Conservation (phyloP, 2,329 filamentous ascomycete genomes). For the Ascochyta pisi region DNA sequence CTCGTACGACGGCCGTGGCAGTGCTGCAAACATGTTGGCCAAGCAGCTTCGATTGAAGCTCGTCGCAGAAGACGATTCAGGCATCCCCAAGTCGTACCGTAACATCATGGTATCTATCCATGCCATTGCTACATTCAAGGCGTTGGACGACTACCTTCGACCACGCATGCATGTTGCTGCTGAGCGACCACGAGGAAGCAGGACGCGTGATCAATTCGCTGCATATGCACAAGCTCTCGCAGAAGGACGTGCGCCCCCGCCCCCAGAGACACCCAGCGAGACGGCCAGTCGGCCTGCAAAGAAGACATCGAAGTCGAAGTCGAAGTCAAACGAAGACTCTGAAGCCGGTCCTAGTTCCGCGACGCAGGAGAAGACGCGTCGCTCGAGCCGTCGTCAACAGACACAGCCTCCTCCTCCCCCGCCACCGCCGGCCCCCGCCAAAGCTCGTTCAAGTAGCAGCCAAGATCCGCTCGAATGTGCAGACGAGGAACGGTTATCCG, state of each 20-base stretch:
- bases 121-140: conserved; percentile 97
- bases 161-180: conserved; percentile 83
- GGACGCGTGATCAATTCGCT: conserved; percentile 70
- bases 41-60: conserved; percentile 93
- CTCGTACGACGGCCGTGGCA: conserved; percentile 87
- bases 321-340: conserved; percentile 50
- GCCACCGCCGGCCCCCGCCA: conserved; percentile 59
- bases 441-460: conserved; percentile 38
- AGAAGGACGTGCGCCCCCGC: conserved; percentile 47
- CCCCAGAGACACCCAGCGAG: conserved; percentile 46
- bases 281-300: conserved; percentile 39
- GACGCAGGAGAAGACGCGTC: conserved; percentile 68
- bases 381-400: conserved; percentile 66
- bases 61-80: conserved; percentile 86
- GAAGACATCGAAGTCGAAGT: conserved; percentile 43
- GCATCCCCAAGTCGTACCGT: conserved; percentile 84
- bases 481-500: conserved; percentile 84
- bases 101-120: conserved; percentile 99
- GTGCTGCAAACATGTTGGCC: conserved; percentile 91
- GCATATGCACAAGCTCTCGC: conserved; percentile 77
- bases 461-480: conserved; percentile 83
- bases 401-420: conserved; percentile 61
- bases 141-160: conserved; percentile 91
- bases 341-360: conserved; percentile 54
- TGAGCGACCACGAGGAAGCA: conserved; percentile 71